phyloP scores from a whole-genome alignment of 441 rosid species.

The Adansonia grandidieri region DNA sequence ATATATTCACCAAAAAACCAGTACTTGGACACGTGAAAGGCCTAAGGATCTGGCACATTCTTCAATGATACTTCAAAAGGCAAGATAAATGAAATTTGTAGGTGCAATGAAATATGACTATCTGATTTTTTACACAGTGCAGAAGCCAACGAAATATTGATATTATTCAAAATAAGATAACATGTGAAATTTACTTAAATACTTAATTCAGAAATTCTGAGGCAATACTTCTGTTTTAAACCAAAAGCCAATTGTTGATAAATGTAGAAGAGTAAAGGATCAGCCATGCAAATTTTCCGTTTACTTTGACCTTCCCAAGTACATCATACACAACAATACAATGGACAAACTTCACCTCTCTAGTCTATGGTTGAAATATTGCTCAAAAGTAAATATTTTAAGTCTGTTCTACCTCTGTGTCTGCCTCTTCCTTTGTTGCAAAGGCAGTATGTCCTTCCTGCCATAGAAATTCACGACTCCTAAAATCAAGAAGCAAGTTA shows the following conservation, averaged over 20 bases:
- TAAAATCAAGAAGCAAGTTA: constrained; percentile 39
- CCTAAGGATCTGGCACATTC: background rate
- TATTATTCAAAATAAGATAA: background rate
- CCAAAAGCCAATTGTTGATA: constrained; percentile 22
- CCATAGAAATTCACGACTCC: constrained; percentile 99
- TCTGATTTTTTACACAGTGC: background rate
- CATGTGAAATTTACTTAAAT: background rate
- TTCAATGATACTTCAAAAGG: constrained; percentile 12
- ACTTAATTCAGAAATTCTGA: background rate
- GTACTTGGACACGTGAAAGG: background rate
- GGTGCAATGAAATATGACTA: background rate
- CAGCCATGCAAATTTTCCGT: background rate
- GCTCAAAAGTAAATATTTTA: constrained; percentile 25
- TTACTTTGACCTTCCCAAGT: constrained; percentile 9
- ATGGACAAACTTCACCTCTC: background rate
- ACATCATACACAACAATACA: background rate
- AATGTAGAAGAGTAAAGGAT: background rate
- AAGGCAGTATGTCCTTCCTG: constrained; percentile 99
- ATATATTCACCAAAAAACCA: background rate
- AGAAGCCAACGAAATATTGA: constrained; percentile 1
- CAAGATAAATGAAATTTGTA: background rate
- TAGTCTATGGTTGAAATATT: background rate
- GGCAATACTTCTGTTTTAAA: background rate
- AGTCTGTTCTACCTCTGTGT: constrained; percentile 67
- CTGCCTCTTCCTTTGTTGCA: constrained; percentile 91